A percentile compares a stretch with the other conserved stretches of the same genome.
These are phyloP conservation scores for Penicillium sp. DNA, from an alignment of 2,329 filamentous ascomycete genomes.

Conservation along the genomic window DNA sequence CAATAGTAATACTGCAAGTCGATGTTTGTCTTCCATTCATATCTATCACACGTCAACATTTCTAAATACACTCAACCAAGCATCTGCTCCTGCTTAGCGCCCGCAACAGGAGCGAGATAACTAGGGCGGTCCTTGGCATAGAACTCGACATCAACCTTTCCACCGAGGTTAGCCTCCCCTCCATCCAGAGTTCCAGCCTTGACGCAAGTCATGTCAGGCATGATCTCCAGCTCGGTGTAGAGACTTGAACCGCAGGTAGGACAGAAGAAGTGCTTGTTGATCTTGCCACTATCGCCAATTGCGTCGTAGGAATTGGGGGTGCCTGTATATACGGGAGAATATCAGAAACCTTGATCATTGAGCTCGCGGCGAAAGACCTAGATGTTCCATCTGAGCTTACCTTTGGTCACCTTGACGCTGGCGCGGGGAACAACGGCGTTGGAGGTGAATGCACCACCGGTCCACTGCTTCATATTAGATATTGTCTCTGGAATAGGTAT, in stretches of 20 bases:
- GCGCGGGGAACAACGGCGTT: conserved; percentile 51
- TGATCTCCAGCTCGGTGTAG: conserved; percentile 52
- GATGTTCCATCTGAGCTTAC: conserved; percentile 25
- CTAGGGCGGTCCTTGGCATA: conserved; percentile 51
- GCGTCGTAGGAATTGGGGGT: conserved; percentile 49
- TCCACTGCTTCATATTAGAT: conserved; percentile 37
- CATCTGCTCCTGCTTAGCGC: conserved; percentile 48
- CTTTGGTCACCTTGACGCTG: conserved; percentile 50
- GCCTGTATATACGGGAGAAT: conserved; percentile 30
- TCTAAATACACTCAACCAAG: conserved; percentile 16
- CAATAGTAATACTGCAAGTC: too few species aligned
- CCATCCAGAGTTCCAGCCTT: conserved; percentile 53
- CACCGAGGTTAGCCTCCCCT: conserved; percentile 43
- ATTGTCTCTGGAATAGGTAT: neutral
- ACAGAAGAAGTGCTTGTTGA: conserved; percentile 57
- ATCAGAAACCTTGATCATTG: neutral
- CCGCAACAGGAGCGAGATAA: conserved; percentile 44
- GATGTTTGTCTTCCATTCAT: too few species aligned
- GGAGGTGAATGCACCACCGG: conserved; percentile 54
- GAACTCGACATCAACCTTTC: conserved; percentile 51
- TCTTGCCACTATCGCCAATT: conserved; percentile 50
- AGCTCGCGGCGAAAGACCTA: too few species aligned
- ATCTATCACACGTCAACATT: too few species aligned
- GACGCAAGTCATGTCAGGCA: conserved; percentile 50
- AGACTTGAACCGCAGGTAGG: conserved; percentile 50